These are phyloP conservation scores for Pyricularia sp. DNA, from an alignment of 2,329 filamentous ascomycete species.

Conservation along the genomic window DNA sequence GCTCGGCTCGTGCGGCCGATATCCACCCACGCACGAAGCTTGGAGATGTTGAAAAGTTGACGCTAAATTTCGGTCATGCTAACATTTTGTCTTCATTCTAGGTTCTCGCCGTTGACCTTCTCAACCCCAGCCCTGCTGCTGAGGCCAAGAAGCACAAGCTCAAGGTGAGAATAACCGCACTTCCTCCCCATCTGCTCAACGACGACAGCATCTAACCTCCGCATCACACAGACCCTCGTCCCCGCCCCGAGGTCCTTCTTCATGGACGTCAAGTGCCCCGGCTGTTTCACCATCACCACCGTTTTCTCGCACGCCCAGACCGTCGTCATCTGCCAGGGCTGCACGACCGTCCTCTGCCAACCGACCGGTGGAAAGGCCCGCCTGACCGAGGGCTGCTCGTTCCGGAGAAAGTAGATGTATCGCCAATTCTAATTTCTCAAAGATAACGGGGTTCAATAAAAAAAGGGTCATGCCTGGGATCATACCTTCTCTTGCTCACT, in stretches of 20 bases:
- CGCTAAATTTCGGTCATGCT: slow-evolving; percentile 23
- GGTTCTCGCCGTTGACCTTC: slow-evolving; percentile 99
- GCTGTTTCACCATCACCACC: slow-evolving; percentile 99
- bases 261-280: slow-evolving; percentile 99
- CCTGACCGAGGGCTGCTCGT: slow-evolving; percentile 99
- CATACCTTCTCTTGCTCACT: background rate
- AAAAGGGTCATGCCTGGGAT: background rate
- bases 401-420: slow-evolving; percentile 95
- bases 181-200: background rate
- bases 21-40: slow-evolving; percentile 13
- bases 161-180: slow-evolving; percentile 63
- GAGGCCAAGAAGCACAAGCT: slow-evolving; percentile 99
- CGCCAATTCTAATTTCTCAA: slow-evolving; percentile 30
- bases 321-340: slow-evolving; percentile 99
- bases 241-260: slow-evolving; percentile 98
- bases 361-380: slow-evolving; percentile 98
- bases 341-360: slow-evolving; percentile 99
- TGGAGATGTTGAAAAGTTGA: background rate
- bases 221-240: slow-evolving; percentile 64
- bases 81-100: slow-evolving; percentile 36
- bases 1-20: background rate
- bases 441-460: slow-evolving; percentile 19
- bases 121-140: slow-evolving; percentile 95
- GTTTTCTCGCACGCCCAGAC: slow-evolving; percentile 99
- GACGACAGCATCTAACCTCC: background rate